phyloP scores from a whole-genome alignment of 345 rosid genomes.

The Trapa bicornis region DNA sequence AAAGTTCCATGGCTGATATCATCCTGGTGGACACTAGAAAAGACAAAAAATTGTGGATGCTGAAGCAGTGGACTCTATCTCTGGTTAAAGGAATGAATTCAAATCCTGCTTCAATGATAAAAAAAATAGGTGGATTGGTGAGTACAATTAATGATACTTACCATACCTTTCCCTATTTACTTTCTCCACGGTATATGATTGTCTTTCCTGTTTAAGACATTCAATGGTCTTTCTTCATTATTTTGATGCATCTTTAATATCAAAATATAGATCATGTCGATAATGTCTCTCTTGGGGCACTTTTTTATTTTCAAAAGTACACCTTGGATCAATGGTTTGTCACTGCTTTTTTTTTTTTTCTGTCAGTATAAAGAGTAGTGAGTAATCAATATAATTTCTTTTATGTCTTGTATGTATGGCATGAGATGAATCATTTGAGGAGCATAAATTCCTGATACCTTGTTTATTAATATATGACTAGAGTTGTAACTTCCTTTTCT shows the following conservation, averaged over 20 bases:
- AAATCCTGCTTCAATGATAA: constrained; percentile 74
- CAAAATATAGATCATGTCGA: neutral
- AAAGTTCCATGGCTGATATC: constrained; percentile 60
- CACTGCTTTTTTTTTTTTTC: neutral
- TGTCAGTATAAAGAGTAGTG: neutral
- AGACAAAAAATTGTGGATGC: constrained; percentile 81
- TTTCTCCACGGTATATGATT: neutral
- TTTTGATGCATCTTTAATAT: neutral
- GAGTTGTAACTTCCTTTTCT: neutral
- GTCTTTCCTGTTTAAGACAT: neutral
- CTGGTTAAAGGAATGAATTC: constrained; percentile 79
- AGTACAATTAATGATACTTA: constrained; percentile 13
- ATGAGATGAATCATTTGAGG: constrained; percentile 1
- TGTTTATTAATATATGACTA: neutral
- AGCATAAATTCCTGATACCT: neutral
- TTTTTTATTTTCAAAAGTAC: neutral
- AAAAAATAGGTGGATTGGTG: constrained; percentile 94
- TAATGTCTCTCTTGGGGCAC: neutral
- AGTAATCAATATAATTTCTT: neutral
- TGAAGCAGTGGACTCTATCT: constrained; percentile 63
- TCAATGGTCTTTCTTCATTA: neutral
- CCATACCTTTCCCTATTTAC: neutral
- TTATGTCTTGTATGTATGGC: neutral
- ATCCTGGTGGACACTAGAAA: constrained; percentile 77
- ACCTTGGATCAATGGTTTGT: neutral